Conservation (phyloP, 345 rosid genomes). For the Ceriops zippeliana region DNA sequence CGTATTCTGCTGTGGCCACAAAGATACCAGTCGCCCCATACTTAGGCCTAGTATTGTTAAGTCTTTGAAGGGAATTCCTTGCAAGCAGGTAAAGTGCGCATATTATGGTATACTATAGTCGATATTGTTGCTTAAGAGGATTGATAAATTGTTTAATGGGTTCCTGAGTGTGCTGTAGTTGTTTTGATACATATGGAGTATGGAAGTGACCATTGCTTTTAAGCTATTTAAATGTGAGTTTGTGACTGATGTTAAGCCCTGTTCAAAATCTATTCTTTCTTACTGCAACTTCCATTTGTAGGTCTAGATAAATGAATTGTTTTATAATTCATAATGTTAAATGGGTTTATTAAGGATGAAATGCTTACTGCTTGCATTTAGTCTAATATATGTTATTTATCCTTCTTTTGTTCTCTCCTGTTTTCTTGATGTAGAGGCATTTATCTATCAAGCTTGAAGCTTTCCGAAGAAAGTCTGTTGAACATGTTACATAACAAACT, state of each 20-base stretch:
- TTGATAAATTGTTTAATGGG: not conserved
- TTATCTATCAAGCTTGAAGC: not conserved
- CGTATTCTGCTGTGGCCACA: slow-evolving; percentile 81
- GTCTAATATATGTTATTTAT: not conserved
- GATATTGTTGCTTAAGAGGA: slow-evolving; percentile 1
- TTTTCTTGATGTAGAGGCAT: not conserved
- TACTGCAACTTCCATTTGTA: not conserved
- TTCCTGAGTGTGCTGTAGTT: not conserved
- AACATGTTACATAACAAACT: not conserved
- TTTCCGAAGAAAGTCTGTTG: no score
- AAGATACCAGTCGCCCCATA: slow-evolving; percentile 67
- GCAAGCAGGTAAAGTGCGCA: slow-evolving; percentile 60
- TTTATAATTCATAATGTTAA: not conserved
- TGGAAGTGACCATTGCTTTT: no score
- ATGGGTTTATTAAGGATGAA: not conserved
- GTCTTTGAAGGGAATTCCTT: slow-evolving; percentile 70
- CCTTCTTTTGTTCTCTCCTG: no score
- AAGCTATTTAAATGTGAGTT: no score
- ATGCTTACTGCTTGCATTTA: not conserved
- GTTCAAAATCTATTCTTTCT: not conserved
- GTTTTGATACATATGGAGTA: not conserved
- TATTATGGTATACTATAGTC: not conserved
- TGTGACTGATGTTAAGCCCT: no score
- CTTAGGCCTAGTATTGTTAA: slow-evolving; percentile 83
- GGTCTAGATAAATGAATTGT: not conserved